Base-by-base conservation (phyloP, 441 rosid genomes). In the Pelargonium cotyledonis region DNA sequence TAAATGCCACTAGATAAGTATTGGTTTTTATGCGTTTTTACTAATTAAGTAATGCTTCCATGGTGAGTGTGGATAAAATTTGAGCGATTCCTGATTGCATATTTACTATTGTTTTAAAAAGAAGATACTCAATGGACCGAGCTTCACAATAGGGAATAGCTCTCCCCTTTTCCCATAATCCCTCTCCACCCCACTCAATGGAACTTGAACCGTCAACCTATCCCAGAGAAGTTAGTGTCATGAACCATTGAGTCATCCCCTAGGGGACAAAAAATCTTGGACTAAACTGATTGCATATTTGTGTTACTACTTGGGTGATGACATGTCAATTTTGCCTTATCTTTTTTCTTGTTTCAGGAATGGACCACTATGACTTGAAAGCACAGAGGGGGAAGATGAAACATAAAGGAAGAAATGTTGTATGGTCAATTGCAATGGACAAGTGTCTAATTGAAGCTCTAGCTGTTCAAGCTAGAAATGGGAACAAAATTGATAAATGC, bases 371-470 rank as follows among this genome's bases (percentile, higher is more conserved):
- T 76, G 86, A 84, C 43, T 71, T 84, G 75, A 86, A 77, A 65
- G 84, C 80, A 40, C 85, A 81, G 70, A 85, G 90, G 78, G 80
- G 85, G 77, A 89, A 85, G 73, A 81, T 86, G 88, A 91, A 89
- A 80, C 91, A 91, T 73, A 91, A 82, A 74, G 97, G 97, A 68
- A 91, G 97, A 72, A 91, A 91, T 78, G 97, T 91, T 60, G 90
- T 91, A 3, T 91, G 97, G 97, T 89, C 97, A 3, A 76, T 86
- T 67, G 97, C 90, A 61, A 91, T 89, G 97, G 97, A 91, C 82
- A 91, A 87, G 80, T 91, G 95, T 73, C 79, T 91, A 43, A 91
- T 91, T 19, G 97, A 91, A 84, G 82, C 95, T 73, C 86, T 91
- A 70, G 86, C 93, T 31, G 65, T 89, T 72, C 93, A 91, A 75